Evolutionary conservation across 139 green algal species (phyloP).

Genomic region (Chlamydomonas urium): DNA sequence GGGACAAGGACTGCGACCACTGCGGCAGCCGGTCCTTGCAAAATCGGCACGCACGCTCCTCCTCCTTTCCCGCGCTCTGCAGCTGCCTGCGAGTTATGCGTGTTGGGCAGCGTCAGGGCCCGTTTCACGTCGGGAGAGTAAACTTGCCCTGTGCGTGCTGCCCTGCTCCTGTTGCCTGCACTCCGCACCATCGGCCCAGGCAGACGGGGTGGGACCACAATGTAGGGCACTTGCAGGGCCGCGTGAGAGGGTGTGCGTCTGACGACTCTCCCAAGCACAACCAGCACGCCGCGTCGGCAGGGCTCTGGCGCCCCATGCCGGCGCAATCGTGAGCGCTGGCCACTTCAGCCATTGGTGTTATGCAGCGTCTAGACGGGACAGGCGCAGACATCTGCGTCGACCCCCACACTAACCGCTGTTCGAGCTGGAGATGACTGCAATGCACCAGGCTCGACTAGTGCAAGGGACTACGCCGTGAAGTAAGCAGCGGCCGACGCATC

Average conservation of each 20-base stretch:
- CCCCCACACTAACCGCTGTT: too few species aligned
- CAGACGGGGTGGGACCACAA: constrained; percentile 1
- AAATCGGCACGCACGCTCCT: background rate
- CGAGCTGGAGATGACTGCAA: too few species aligned
- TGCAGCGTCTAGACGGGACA: too few species aligned
- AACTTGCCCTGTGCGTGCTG: background rate
- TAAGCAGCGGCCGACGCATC: too few species aligned
- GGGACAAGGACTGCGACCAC: background rate
- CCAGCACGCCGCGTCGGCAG: too few species aligned
- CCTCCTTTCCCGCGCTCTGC: background rate
- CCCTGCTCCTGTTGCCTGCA: background rate
- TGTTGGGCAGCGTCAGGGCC: background rate
- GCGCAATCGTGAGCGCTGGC: too few species aligned
- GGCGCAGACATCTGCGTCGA: too few species aligned
- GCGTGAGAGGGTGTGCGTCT: background rate
- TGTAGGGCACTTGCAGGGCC: constrained; percentile 3
- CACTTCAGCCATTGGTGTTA: too few species aligned
- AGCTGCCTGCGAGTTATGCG: background rate
- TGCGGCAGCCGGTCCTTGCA: background rate
- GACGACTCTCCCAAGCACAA: background rate
- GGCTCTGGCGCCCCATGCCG: too few species aligned
- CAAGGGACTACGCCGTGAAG: too few species aligned
- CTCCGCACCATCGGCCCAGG: background rate
- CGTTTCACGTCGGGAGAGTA: background rate
- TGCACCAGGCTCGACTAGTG: too few species aligned